Base-by-base conservation (phyloP, 2,329 filamentous ascomycete genomes). In the Fusarium aywerte region DNA sequence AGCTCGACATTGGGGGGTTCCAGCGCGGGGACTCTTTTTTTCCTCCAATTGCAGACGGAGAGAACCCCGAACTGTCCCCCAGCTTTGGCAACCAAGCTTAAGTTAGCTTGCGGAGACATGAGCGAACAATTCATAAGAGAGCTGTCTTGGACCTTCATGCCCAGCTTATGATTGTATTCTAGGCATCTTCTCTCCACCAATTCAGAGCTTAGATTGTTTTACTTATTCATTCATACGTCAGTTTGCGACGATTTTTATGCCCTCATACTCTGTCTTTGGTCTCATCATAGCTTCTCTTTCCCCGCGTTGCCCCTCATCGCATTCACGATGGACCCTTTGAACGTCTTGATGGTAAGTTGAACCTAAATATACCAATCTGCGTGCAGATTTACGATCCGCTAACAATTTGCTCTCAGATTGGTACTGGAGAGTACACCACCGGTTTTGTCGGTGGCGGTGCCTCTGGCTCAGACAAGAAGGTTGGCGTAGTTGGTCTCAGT, bases 341-440 rank as follows among this genome's bases (percentile, higher is more conserved):
- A 87, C 70, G 88, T 91, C 70, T 82, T 91, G 76, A 91, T 91
- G 89, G 89, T 89, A 73, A 75, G 82, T 39, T 23, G 3, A 13
- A 20, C 11, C 2, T 23, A 8, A 38, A 21, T 18, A 16, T 21
- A 35, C 9, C 12, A 48, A 44, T 44, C 43, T n/a, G n/a, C n/a
- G n/a, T n/a, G n/a, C n/a, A 25, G n/a, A 15, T 29, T 33, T 16
- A 6, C 18, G 31, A 23, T 25, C 15, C 15, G 21, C 58, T 68
- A 52, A 67, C 51, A 49, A 52, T 6, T 10, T 18, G 16, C n/a
- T 29, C 29, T 21, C 62, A 90, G 91, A 87, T 97, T 60, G 94
- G 94, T 68, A 97, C 94, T 12, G 95, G 94, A 75, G 94, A 97
- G 85, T 97, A 97, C 85, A 97, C 95, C 73, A 97, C 95, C 40